phyloP scores from a whole-genome alignment of 257 asterid species.

The Nicotiana knightiana region DNA sequence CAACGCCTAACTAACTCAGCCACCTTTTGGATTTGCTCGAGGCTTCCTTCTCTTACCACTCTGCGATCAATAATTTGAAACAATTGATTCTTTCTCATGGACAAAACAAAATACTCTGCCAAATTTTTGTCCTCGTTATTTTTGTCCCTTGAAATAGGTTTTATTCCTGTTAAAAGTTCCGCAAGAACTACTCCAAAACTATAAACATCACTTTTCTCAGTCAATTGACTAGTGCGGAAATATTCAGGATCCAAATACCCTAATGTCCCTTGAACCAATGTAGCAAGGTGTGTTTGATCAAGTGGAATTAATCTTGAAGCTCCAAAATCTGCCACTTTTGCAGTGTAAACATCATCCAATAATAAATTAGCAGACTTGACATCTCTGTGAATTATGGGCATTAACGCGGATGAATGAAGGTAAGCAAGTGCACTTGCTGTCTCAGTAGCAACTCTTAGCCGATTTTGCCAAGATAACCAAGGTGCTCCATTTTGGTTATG shows the following conservation, averaged over 20 bases:
- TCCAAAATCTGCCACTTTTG: conserved; percentile 58
- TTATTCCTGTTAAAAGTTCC: conserved; percentile 44
- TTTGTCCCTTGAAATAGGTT: conserved; percentile 21
- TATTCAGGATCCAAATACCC: conserved; percentile 67
- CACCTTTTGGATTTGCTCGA: conserved; percentile 27
- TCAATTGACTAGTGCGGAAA: conserved; percentile 39
- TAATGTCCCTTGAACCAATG: conserved; percentile 57
- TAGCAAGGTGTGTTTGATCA: conserved; percentile 47
- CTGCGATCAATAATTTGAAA: conserved; percentile 33
- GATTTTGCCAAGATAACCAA: conserved; percentile 51
- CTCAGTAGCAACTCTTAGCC: conserved; percentile 38
- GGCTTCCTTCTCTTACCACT: conserved; percentile 35
- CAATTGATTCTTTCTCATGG: conserved; percentile 21
- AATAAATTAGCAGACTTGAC: conserved; percentile 53
- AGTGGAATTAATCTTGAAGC: conserved; percentile 49
- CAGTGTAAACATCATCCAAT: conserved; percentile 34
- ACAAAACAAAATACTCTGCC: conserved; percentile 24
- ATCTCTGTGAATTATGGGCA: conserved; percentile 54
- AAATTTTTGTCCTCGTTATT: conserved; percentile 22
- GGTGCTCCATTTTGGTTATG: conserved; percentile 25
- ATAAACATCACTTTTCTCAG: conserved; percentile 53
- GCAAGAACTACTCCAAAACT: conserved; percentile 57
- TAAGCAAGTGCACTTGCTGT: conserved; percentile 51
- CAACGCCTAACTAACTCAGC: conserved; percentile 47
- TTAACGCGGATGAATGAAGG: conserved; percentile 50